Percentiles rank a stretch among this genome's conserved stretches.
Conservation (phyloP, 768 basidiomycete species). For the Pulveroboletus sp. region DNA sequence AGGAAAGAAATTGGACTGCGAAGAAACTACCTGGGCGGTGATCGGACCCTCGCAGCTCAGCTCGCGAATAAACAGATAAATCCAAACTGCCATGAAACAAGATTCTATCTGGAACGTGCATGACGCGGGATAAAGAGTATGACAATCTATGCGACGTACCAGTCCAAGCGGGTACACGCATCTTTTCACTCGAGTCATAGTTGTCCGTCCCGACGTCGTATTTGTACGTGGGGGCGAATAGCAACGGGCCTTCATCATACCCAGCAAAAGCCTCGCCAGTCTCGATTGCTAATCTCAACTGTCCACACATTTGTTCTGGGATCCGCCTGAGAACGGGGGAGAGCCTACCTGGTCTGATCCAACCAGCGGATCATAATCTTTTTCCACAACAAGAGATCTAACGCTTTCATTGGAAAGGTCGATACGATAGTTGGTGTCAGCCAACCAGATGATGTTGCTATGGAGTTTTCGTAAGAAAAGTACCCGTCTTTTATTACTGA, state of each 20-base stretch:
- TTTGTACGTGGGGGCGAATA: slow-evolving; percentile 95
- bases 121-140: slow-evolving; percentile 2
- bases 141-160: slow-evolving; percentile 45
- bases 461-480: slow-evolving; percentile 3
- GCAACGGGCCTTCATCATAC: slow-evolving; percentile 84
- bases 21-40: slow-evolving; percentile 76
- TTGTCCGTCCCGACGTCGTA: slow-evolving; percentile 79
- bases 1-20: background rate
- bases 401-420: slow-evolving; percentile 82
- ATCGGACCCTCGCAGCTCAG: slow-evolving; percentile 89
- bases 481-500: background rate
- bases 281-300: slow-evolving; percentile 77
- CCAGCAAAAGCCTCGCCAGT: slow-evolving; percentile 71
- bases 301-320: background rate
- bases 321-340: background rate
- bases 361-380: slow-evolving; percentile 72
- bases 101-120: slow-evolving; percentile 72
- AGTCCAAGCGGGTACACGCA: slow-evolving; percentile 96
- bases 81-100: slow-evolving; percentile 81
- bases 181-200: slow-evolving; percentile 96
- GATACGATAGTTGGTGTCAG: slow-evolving; percentile 95
- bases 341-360: slow-evolving; percentile 79
- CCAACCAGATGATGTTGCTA: slow-evolving; percentile 92
- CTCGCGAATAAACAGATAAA: slow-evolving; percentile 75
- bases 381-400: slow-evolving; percentile 57